A percentile compares a stretch with the other conserved stretches of the same genome.
phyloP scores from a whole-genome alignment of 2,329 filamentous ascomycete species.

The Colletotrichum tropicale region DNA sequence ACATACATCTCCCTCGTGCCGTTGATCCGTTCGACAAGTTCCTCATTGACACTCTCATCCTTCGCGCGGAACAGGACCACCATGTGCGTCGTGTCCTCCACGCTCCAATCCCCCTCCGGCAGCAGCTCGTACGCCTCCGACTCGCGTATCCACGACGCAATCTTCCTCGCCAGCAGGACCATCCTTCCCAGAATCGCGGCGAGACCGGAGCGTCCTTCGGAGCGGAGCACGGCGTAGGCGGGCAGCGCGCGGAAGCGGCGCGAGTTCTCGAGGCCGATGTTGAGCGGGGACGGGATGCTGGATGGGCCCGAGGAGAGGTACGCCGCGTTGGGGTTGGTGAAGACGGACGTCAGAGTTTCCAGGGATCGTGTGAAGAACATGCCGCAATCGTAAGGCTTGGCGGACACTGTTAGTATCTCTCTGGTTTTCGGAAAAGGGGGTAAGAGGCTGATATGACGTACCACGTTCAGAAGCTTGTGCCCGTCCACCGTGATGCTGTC shows the following conservation, averaged over 20 bases:
- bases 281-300: constrained; percentile 78
- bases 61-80: constrained; percentile 76
- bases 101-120: constrained; percentile 46
- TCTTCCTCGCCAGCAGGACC: constrained; percentile 69
- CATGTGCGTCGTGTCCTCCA: constrained; percentile 62
- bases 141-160: constrained; percentile 67
- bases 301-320: constrained; percentile 63
- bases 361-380: constrained; percentile 81
- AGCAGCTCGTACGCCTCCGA: constrained; percentile 71
- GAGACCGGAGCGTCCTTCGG: constrained; percentile 75
- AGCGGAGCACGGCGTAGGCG: constrained; percentile 79
- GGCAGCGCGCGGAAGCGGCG: constrained; percentile 90
- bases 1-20: constrained; percentile 77
- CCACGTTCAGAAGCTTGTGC: constrained; percentile 92
- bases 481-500: constrained; percentile 88
- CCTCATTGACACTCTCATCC: constrained; percentile 65
- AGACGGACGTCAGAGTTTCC: constrained; percentile 64
- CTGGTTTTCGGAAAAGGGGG: background rate
- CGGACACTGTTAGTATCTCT: background rate
- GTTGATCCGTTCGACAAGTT: constrained; percentile 77
- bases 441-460: constrained; percentile 38
- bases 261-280: constrained; percentile 90
- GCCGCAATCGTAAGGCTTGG: constrained; percentile 84
- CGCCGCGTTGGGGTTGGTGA: constrained; percentile 83
- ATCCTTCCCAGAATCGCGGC: constrained; percentile 73